Base-by-base conservation (phyloP, 257 asterid species). In the Nemophila menziesii region DNA sequence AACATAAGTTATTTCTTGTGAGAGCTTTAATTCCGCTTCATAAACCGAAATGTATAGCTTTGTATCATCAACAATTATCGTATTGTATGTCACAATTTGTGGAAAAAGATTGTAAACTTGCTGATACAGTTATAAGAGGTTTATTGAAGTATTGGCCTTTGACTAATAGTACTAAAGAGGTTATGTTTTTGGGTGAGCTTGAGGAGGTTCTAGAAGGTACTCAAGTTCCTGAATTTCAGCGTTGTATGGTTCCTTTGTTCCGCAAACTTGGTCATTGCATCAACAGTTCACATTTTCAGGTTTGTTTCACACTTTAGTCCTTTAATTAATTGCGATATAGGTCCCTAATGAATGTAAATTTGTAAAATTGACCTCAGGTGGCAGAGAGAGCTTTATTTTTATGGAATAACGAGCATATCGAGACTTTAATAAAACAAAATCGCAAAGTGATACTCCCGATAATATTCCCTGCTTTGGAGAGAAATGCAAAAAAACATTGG, bases 171-270 rank as follows among this genome's bases (percentile, higher is more conserved):
- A 68, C 93, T 16, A 80, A 80, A 69, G 93, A 80, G 69, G 93
- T 77, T 29, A 77, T 76, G 92, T 76, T 80, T 63, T 63, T 80
- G 40, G 83, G 83, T 56, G 92, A 80, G 78, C 74, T 80, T 5
- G 92, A 80, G 71, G 92, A 76, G 70, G 92, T 80, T 43, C 55
- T 80, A 51, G 92, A 80, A 71, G 84, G 87, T n/a, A 80, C 87
- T 54, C 93, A 80, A 67, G 63, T 66, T 26, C 81, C 87, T 0
- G 93, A 80, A 57, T 80, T 80, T 54, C 93, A 73, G 64, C 81
- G 93, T 5, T 77, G 87, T 49, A 80, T 80, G 93, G 87, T 77
- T 47, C 87, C 93, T 48, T 68, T 80, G 66, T 77, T 80, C 60
- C 79, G 62, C 14, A 75, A 68, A 64, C 68, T 80, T 57, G 67